A percentile compares a stretch with the other conserved stretches of the same genome.
Evolutionary conservation across 2,329 filamentous ascomycete species (phyloP).

Genomic region (Chaetomiaceae sp.): DNA sequence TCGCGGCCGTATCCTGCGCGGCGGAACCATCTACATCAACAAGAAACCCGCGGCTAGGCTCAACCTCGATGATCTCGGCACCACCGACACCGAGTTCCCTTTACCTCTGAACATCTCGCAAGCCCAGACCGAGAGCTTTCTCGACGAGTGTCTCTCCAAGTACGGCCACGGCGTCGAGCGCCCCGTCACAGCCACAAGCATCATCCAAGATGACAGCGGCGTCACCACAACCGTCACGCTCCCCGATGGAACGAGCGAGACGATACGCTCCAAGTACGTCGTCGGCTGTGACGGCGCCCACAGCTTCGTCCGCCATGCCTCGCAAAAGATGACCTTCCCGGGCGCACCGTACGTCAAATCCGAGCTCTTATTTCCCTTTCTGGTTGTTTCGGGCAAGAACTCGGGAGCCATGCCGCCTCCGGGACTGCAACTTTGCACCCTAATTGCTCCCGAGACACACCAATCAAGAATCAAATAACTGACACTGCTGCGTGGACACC

Average conservation of each 20-base stretch:
- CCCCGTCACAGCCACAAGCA: constrained; percentile 27
- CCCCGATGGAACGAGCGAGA: constrained; percentile 19
- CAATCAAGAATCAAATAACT: no score
- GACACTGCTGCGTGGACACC: no score
- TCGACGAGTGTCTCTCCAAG: constrained; percentile 29
- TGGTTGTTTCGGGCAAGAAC: no score
- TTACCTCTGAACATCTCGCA: constrained; percentile 34
- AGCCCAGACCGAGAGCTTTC: constrained; percentile 32
- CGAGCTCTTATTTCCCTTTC: no score
- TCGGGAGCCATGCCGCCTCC: no score
- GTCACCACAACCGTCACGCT: constrained; percentile 28
- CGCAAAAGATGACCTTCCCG: constrained; percentile 36
- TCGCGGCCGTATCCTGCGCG: constrained; percentile 35
- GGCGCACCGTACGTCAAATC: constrained; percentile 41
- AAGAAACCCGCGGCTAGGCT: constrained; percentile 31
- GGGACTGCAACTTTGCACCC: no score
- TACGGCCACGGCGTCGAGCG: constrained; percentile 31
- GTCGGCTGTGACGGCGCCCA: constrained; percentile 47
- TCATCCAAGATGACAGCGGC: constrained; percentile 30
- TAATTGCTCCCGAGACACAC: no score
- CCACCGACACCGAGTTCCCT: constrained; percentile 31
- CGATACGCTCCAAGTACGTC: constrained; percentile 36
- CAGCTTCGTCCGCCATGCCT: constrained; percentile 38
- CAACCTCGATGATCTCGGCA: constrained; percentile 31
- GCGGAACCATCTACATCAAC: constrained; percentile 37